Percentiles rank a stretch among this genome's conserved stretches.
phyloP scores from a whole-genome alignment of 73 alveolate genomes.

The Tetrahymena elliotti region DNA sequence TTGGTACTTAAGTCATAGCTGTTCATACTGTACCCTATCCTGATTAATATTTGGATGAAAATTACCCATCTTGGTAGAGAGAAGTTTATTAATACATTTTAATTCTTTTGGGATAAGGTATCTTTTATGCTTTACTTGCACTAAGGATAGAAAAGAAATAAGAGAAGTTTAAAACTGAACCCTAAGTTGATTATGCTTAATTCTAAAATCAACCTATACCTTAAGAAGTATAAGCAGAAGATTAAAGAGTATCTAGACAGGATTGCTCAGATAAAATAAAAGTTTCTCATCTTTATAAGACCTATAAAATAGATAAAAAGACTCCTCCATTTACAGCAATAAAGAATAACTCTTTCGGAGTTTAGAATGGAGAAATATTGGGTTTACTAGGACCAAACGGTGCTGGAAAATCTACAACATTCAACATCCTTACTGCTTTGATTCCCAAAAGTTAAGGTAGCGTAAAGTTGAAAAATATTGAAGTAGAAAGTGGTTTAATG shows the following conservation, averaged over 20 bases:
- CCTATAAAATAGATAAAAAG: conserved; percentile 6
- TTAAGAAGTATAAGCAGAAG: neutral
- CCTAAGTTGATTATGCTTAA: neutral
- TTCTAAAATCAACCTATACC: neutral
- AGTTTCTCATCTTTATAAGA: neutral
- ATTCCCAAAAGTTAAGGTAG: conserved; percentile 42
- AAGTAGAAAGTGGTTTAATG: conserved; percentile 14
- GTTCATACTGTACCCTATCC: neutral
- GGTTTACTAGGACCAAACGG: conserved; percentile 57
- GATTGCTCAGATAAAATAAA: neutral
- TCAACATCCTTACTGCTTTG: conserved; percentile 43
- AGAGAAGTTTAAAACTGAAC: conserved; percentile 3
- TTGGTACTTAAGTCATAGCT: neutral
- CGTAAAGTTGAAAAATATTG: conserved; percentile 30
- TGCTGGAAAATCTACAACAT: conserved; percentile 53
- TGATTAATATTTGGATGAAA: neutral
- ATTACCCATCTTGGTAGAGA: neutral
- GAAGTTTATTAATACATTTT: neutral
- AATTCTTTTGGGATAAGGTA: neutral
- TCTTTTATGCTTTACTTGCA: neutral
- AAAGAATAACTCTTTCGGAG: conserved; percentile 10
- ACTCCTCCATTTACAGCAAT: conserved; percentile 27
- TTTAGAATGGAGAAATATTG: conserved; percentile 16
- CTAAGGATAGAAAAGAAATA: neutral
- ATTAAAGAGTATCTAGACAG: neutral